phyloP scores from a whole-genome alignment of 805 yeast species.

The Alloascoidea hylecoeti region DNA sequence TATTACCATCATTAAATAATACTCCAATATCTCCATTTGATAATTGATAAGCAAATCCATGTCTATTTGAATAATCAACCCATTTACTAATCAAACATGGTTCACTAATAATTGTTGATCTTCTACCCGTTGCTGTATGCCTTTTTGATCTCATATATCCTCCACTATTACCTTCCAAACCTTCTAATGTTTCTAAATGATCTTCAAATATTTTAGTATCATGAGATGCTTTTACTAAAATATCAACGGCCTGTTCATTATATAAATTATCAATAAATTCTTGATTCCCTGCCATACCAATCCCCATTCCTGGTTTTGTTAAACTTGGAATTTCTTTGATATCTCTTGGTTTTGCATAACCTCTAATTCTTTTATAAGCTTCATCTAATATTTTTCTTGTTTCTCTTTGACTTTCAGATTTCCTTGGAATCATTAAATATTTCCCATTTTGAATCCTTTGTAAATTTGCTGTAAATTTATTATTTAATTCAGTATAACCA shows the following conservation, averaged over 20 bases:
- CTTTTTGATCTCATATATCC: background rate
- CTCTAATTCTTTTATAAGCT: background rate
- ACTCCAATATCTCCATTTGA: constrained; percentile 88
- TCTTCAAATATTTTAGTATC: constrained; percentile 15
- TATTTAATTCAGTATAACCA: background rate
- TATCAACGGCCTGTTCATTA: background rate
- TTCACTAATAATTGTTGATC: constrained; percentile 14
- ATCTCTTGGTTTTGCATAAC: constrained; percentile 1
- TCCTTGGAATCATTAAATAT: background rate
- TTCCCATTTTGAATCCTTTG: background rate
- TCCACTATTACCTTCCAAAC: constrained; percentile 17
- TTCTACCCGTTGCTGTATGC: background rate
- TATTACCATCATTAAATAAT: constrained; percentile 71
- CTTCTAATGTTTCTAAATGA: constrained; percentile 25
- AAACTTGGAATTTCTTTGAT: background rate
- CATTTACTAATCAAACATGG: constrained; percentile 81
- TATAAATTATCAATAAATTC: too few species aligned
- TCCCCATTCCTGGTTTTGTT: background rate
- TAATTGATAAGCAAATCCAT: constrained; percentile 88
- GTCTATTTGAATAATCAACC: constrained; percentile 95
- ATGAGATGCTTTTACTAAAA: background rate
- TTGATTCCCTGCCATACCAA: too few species aligned
- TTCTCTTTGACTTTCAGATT: background rate
- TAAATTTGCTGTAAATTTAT: background rate
- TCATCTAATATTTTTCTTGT: background rate